phyloP scores from a whole-genome alignment of 768 basidiomycete species.

The Tremella mesenterica region DNA sequence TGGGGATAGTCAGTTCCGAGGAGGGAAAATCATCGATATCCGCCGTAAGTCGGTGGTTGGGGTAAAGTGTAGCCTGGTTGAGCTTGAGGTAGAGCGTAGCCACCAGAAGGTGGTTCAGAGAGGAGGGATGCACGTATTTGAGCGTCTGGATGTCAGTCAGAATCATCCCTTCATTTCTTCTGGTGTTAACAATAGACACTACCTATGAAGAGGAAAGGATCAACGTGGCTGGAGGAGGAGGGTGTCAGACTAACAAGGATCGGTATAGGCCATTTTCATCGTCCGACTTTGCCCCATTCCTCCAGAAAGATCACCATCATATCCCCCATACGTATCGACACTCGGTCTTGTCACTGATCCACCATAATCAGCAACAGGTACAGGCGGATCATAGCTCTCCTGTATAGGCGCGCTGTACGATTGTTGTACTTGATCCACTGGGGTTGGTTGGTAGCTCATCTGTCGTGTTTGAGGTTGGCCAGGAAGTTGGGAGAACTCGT shows the following conservation, averaged over 20 bases:
- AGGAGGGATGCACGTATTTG: slow-evolving; percentile 27
- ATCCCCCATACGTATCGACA: slow-evolving; percentile 83
- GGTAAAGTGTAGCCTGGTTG: slow-evolving; percentile 10
- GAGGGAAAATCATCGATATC: neutral
- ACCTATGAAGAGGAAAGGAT: no score
- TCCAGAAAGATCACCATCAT: slow-evolving; percentile 73
- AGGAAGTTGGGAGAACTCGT: neutral
- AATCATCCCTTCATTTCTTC: neutral
- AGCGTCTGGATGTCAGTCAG: slow-evolving; percentile 13
- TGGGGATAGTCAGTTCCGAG: no score
- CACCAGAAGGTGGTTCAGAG: neutral
- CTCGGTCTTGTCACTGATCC: slow-evolving; percentile 47
- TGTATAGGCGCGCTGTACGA: neutral
- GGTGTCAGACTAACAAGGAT: slow-evolving; percentile 34
- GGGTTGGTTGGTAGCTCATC: neutral
- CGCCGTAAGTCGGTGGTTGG: slow-evolving; percentile 1
- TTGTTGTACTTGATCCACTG: neutral
- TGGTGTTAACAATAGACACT: no score
- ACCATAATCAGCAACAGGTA: neutral
- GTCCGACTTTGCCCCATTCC: slow-evolving; percentile 57
- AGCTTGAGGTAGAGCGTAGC: slow-evolving; percentile 1
- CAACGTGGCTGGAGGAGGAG: no score
- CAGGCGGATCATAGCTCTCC: neutral
- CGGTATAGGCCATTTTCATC: slow-evolving; percentile 60
- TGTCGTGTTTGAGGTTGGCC: neutral